Base-by-base conservation (phyloP, 2,329 filamentous ascomycete genomes). In the Ophiostoma perfectum region DNA sequence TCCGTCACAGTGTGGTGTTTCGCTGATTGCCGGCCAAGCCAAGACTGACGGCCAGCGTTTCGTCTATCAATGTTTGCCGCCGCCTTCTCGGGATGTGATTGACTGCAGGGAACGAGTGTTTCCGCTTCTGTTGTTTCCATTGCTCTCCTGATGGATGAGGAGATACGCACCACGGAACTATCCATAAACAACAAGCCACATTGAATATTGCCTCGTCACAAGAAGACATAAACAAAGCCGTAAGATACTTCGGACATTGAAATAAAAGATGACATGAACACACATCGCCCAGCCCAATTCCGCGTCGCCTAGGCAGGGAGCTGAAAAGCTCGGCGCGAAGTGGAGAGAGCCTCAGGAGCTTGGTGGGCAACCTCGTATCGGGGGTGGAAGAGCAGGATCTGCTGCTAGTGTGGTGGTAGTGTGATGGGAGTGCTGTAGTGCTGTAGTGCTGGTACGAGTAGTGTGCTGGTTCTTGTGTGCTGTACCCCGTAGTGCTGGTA, bases 241-340 rank as follows among this genome's bases (percentile, higher is more conserved):
- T n/a, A n/a, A n/a, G n/a, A n/a, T n/a, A n/a, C n/a, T n/a, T n/a
- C n/a, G n/a, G n/a, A n/a, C n/a, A 55, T 11, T 8, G 18, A 6
- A 55, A 55, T 27, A 3, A n/a, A 7, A 55, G 9, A 27, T 27
- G 27, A 27, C 27, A 27, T 27, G 27, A 27, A 27, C 12, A 5
- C 49, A 55, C 27, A 55, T 47, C 45, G n/a, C 49, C 49, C 49
- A 39, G n/a, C 58, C 58, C 58, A 38, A 27, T 27, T 27, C 27
- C 27, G 27, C 36, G 36, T 36, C 16, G 16, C 49, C 49, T 11
- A 60, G 27, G 12, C 36, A 62, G 58, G 58, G 27, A 42, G 45
- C 38, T 39, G 18, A 47, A 14, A 5, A 39, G 27, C 66, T 14
- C 64, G 60, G 58, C 67, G 67, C 67, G 38, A 66, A 69, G 67